Evolutionary conservation across 2,329 filamentous ascomycete species (phyloP).

Genomic region (Curvularia eragrostidis): DNA sequence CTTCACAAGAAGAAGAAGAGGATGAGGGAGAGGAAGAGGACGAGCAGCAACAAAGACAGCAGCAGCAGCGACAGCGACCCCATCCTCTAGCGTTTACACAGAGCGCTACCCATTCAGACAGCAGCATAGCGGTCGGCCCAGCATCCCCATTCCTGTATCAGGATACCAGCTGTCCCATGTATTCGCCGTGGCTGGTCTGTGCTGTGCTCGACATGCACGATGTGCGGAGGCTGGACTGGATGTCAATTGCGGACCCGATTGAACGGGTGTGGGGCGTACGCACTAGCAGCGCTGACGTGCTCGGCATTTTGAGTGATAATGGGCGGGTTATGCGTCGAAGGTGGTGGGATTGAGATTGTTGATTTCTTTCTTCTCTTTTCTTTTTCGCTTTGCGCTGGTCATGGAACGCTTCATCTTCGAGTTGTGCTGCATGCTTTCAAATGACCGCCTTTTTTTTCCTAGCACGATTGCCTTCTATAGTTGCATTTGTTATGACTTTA

Average conservation of each 20-base stretch:
- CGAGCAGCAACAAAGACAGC: not conserved
- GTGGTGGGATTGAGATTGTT: slow-evolving; percentile 46
- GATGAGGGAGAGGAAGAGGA: not conserved
- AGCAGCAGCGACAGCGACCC: slow-evolving; percentile 12
- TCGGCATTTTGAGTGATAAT: slow-evolving; percentile 46
- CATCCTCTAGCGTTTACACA: slow-evolving; percentile 24
- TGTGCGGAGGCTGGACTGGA: slow-evolving; percentile 46
- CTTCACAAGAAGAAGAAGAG: not conserved
- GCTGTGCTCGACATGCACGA: slow-evolving; percentile 48
- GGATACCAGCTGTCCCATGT: slow-evolving; percentile 37
- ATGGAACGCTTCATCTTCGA: not conserved
- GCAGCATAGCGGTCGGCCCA: slow-evolving; percentile 10
- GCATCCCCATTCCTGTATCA: slow-evolving; percentile 39
- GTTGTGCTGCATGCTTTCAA: not conserved
- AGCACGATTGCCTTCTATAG: not conserved
- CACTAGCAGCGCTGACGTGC: slow-evolving; percentile 45
- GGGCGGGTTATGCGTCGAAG: slow-evolving; percentile 41
- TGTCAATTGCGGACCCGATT: slow-evolving; percentile 46
- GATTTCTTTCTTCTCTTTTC: not conserved
- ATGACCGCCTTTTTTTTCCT: not conserved
- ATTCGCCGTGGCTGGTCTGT: slow-evolving; percentile 47
- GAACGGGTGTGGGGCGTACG: slow-evolving; percentile 43
- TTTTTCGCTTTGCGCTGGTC: not conserved
- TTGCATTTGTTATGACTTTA: not conserved
- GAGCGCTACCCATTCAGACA: slow-evolving; percentile 3